Base-by-base conservation (phyloP, 305 asterid genomes). In the Solanum hybrid region DNA sequence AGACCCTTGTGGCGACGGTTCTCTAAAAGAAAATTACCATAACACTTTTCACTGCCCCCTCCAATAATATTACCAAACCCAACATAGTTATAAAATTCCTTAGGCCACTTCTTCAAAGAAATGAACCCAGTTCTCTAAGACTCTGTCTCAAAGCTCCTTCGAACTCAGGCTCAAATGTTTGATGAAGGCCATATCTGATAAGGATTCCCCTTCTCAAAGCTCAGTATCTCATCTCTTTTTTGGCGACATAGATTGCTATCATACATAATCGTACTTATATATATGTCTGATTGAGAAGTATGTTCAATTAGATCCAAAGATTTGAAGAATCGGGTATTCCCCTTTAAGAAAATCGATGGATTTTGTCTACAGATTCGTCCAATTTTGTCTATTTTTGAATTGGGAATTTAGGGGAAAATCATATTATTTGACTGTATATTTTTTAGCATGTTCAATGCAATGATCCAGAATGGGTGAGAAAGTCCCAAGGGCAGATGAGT, bases 401-500 rank as follows among this genome's bases (percentile, higher is more conserved):
- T 12, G 56, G 8, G 10, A 36, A 36, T 22, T 78, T 4, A 36
- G 19, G 51, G 17, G 8, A 9, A 19, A 19, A 34, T 77, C 27
- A 76, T 13, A 34, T 34, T 17, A 31, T 14, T 14, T 9, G 22
- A 29, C 10, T 31, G 38, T 29, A 35, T 75, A 7, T 31, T 73
- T 75, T 19, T n/a, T n/a, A 37, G 78, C 86, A 95, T 94, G 96
- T 95, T 93, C 81, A 94, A 94, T 93, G 98, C 95, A 35, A 94
- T 96, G 98, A 97, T 94, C 99, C 98, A 64, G 98, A 96, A 86
- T 71, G 96, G 94, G 93, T 97, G 77, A 91, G 96, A 93, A 92
- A 94, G 89, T 98, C 99, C 87, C 99, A 97, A 92, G 99, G 96
- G 93, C 98, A 97, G 97, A 97, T 96, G 98, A 95, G 95, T 88